These are phyloP conservation scores for Ilex paraguariensis DNA, from an alignment of 305 asterid species.

Conservation along the genomic window DNA sequence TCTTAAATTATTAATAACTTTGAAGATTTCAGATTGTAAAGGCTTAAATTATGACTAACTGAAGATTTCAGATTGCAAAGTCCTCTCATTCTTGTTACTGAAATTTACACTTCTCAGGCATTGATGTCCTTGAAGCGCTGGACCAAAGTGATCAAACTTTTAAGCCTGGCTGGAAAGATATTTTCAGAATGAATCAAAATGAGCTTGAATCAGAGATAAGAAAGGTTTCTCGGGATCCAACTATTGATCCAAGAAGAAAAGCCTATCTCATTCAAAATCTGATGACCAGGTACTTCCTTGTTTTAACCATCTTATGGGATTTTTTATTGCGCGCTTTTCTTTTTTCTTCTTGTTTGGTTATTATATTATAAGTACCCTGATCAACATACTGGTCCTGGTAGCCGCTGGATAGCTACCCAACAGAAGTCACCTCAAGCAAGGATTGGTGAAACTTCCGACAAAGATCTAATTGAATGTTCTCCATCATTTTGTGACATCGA, in stretches of 20 bases:
- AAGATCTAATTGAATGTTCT: constrained; percentile 45
- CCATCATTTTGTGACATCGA: constrained; percentile 86
- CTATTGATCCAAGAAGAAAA: constrained; percentile 98
- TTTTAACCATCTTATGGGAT: background rate
- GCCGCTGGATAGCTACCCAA: constrained; percentile 98
- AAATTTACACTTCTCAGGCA: constrained; percentile 36
- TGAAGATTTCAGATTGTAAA: no score
- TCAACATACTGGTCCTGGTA: constrained; percentile 10
- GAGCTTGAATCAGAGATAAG: constrained; percentile 98
- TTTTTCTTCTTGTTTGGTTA: no score
- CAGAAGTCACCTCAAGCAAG: constrained; percentile 72
- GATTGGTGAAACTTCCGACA: constrained; percentile 42
- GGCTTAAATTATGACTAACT: no score
- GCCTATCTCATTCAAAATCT: constrained; percentile 92
- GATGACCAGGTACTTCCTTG: constrained; percentile 71
- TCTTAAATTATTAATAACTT: no score
- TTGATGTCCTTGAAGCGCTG: constrained; percentile 58
- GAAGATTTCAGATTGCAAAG: no score
- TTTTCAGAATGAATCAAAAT: constrained; percentile 95
- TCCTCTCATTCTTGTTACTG: background rate
- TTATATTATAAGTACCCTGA: constrained; percentile 14
- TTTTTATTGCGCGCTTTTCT: background rate
- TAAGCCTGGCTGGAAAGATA: constrained; percentile 99
- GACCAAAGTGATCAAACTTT: constrained; percentile 73
- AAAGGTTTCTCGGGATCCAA: constrained; percentile 87